These are phyloP conservation scores for Lentinula lateritia DNA, from an alignment of 768 basidiomycete species.

Conservation along the genomic window DNA sequence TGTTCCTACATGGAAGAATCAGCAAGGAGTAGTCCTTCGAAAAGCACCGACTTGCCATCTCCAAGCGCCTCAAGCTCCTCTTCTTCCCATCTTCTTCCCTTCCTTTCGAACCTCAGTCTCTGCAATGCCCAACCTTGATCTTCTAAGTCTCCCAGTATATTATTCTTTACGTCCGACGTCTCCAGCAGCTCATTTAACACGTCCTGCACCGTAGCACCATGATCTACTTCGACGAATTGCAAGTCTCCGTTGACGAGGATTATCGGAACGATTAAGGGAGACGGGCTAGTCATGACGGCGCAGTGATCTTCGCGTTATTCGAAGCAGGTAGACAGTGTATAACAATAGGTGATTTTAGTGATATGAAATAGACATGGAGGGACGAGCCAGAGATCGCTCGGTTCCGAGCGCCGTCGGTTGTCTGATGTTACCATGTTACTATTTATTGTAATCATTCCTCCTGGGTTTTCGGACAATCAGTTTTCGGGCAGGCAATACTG, in stretches of 20 bases:
- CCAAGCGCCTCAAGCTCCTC: conserved; percentile 59
- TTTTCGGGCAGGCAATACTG: too few relatives aligned
- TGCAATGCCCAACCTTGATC: conserved; percentile 69
- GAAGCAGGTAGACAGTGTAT: too few relatives aligned
- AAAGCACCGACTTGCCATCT: conserved; percentile 41
- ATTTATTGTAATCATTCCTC: too few relatives aligned
- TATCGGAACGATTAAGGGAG: conserved; percentile 37
- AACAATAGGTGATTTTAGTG: too few relatives aligned
- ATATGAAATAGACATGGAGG: too few relatives aligned
- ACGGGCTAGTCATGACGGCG: neutral
- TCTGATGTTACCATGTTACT: too few relatives aligned
- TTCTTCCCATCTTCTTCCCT: conserved; percentile 67
- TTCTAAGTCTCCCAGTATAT: conserved; percentile 51
- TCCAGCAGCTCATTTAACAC: conserved; percentile 52
- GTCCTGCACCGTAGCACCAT: conserved; percentile 52
- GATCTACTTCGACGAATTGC: conserved; percentile 51
- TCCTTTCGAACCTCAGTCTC: conserved; percentile 48
- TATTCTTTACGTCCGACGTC: conserved; percentile 36
- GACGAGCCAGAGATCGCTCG: too few relatives aligned
- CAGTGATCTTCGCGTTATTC: too few relatives aligned
- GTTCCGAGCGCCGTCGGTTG: too few relatives aligned
- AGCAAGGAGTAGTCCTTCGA: neutral
- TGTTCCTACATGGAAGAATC: conserved; percentile 34
- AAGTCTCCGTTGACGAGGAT: conserved; percentile 53
- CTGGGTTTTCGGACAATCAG: too few relatives aligned